Percentiles rank a stretch among this genome's conserved stretches.
Conservation (phyloP, 805 yeast genomes). For the Yamadazyma phyllophila region DNA sequence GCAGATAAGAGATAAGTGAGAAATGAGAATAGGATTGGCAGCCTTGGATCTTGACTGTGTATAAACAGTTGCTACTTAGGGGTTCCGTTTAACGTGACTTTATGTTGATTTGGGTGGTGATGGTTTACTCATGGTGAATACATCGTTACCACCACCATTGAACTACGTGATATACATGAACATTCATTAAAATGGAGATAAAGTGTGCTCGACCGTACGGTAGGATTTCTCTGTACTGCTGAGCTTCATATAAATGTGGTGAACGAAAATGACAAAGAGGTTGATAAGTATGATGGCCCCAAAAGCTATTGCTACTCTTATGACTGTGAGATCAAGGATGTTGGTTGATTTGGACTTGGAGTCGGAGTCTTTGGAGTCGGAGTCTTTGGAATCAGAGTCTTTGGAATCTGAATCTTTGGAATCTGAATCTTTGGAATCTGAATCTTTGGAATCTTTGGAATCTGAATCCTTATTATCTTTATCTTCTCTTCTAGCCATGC, state of each 20-base stretch:
- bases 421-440: neutral
- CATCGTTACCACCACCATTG: no score
- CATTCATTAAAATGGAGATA: conserved; percentile 30
- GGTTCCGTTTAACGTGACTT: no score
- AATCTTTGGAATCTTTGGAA: neutral
- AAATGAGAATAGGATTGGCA: neutral
- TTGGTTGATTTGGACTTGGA: neutral
- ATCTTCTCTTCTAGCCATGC: conserved; percentile 4
- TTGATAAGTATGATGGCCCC: conserved; percentile 35
- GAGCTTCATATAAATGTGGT: conserved; percentile 33
- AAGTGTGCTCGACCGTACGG: conserved; percentile 32
- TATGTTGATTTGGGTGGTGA: no score
- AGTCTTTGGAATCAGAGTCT: neutral
- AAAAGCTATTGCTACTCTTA: conserved; percentile 33
- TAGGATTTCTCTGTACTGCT: conserved; percentile 29
- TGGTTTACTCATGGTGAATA: no score
- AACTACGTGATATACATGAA: no score
- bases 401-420: neutral
- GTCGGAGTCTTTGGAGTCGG: neutral
- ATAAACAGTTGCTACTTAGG: no score
- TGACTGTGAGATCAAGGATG: conserved; percentile 18
- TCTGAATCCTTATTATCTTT: conserved; percentile 1
- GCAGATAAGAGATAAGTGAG: neutral
- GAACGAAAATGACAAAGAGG: conserved; percentile 35
- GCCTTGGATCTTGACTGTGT: neutral